phyloP scores from a whole-genome alignment of 225 moss, liverwort and hornwort species.

The Thuidium tamariscinum region DNA sequence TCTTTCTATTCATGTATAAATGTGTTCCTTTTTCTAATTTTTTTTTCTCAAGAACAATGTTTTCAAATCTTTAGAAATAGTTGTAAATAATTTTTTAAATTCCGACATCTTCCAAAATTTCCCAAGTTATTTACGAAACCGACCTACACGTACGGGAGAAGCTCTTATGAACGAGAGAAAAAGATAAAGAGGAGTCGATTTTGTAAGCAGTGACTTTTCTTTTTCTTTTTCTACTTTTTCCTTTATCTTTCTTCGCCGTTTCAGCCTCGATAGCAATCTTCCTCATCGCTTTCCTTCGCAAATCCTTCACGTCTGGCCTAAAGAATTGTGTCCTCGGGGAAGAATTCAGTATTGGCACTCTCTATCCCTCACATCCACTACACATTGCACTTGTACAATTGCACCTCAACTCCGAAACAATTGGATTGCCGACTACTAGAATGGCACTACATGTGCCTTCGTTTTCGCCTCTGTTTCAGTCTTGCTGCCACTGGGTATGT shows the following conservation, averaged over 20 bases:
- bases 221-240: background rate
- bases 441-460: conserved; percentile 11
- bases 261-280: background rate
- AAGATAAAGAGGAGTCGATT: background rate
- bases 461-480: background rate
- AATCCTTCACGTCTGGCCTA: too few relatives aligned
- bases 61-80: too few relatives aligned
- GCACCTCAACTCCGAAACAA: background rate
- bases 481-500: background rate
- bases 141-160: too few relatives aligned
- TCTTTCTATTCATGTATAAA: too few relatives aligned
- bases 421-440: background rate
- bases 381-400: background rate
- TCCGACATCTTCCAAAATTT: too few relatives aligned
- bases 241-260: background rate
- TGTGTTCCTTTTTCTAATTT: too few relatives aligned
- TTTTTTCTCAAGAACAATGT: too few relatives aligned
- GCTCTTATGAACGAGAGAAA: background rate
- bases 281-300: background rate
- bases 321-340: background rate
- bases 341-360: background rate
- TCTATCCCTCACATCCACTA: too few relatives aligned
- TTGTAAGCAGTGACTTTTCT: background rate
- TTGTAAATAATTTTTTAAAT: too few relatives aligned
- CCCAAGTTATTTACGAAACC: too few relatives aligned